phyloP scores from a whole-genome alignment of 2,329 filamentous ascomycete genomes.

The Davidsoniella virescens region DNA sequence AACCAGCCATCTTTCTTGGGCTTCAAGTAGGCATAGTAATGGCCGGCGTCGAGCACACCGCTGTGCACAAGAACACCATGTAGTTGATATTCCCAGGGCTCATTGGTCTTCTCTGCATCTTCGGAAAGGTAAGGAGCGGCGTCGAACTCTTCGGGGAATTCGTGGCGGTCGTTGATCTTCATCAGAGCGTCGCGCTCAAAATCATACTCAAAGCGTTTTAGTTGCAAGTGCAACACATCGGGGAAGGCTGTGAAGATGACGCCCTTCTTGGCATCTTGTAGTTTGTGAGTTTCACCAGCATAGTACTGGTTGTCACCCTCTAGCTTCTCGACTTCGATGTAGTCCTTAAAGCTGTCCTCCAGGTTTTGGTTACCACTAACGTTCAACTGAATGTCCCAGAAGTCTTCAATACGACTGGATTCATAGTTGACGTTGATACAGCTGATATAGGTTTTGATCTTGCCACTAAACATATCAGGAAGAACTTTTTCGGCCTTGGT shows the following conservation, averaged over 20 bases:
- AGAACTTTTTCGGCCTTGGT: conserved; percentile 81
- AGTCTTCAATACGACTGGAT: conserved; percentile 87
- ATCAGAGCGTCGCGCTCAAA: conserved; percentile 94
- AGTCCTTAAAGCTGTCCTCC: conserved; percentile 89
- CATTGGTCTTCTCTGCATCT: conserved; percentile 61
- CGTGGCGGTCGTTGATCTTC: conserved; percentile 91
- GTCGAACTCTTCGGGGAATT: conserved; percentile 73
- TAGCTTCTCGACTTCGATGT: conserved; percentile 89
- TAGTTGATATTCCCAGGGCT: conserved; percentile 80
- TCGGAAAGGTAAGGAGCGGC: conserved; percentile 76
- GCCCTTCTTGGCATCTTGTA: conserved; percentile 94
- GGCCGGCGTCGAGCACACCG: conserved; percentile 88
- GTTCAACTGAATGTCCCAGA: conserved; percentile 97
- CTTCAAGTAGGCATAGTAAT: conserved; percentile 96
- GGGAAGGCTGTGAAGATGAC: conserved; percentile 95
- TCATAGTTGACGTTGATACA: conserved; percentile 98
- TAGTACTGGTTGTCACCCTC: conserved; percentile 98
- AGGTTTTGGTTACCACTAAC: conserved; percentile 87
- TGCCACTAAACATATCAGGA: conserved; percentile 84
- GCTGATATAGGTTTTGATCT: conserved; percentile 96
- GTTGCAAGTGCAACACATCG: conserved; percentile 80
- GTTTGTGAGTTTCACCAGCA: conserved; percentile 71
- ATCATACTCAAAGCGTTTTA: conserved; percentile 97
- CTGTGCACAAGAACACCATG: conserved; percentile 94
- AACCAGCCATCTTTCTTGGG: conserved; percentile 86